A percentile compares a stretch with the other conserved stretches of the same genome.
These are phyloP conservation scores for Rhododendron vialii DNA, from an alignment of 148 eudicot species.

Conservation along the genomic window DNA sequence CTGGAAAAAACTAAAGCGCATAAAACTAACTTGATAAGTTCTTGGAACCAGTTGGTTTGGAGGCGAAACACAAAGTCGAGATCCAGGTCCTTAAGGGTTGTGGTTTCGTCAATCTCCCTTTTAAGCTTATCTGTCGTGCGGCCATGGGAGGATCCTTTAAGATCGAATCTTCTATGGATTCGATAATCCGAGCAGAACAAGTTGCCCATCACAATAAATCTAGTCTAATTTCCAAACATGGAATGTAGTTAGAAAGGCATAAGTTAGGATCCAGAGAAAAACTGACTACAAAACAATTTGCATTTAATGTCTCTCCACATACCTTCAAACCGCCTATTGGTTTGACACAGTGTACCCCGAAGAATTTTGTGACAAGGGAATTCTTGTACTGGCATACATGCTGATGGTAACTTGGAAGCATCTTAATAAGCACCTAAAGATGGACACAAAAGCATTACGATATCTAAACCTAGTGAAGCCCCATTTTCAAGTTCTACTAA, in stretches of 20 bases:
- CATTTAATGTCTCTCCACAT: neutral
- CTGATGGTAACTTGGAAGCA: slow-evolving; percentile 91
- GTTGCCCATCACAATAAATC: slow-evolving; percentile 97
- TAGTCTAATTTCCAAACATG: slow-evolving; percentile 40
- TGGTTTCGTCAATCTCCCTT: slow-evolving; percentile 87
- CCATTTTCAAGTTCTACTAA: slow-evolving; percentile 11
- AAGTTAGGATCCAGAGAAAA: neutral
- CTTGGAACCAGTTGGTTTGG: slow-evolving; percentile 83
- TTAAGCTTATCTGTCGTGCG: slow-evolving; percentile 75
- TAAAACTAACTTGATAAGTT: slow-evolving; percentile 73
- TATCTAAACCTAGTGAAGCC: neutral
- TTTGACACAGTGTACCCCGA: slow-evolving; percentile 88
- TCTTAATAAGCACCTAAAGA: slow-evolving; percentile 85
- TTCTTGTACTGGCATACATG: slow-evolving; percentile 79
- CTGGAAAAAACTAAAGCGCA: neutral
- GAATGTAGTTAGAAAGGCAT: neutral
- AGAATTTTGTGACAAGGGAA: slow-evolving; percentile 78
- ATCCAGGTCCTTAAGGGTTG: slow-evolving; percentile 97
- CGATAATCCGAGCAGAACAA: slow-evolving; percentile 86
- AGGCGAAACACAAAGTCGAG: slow-evolving; percentile 82
- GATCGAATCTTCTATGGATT: slow-evolving; percentile 87
- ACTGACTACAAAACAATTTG: neutral
- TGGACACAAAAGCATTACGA: slow-evolving; percentile 10
- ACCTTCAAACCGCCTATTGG: slow-evolving; percentile 87
- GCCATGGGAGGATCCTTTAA: slow-evolving; percentile 95